Evolutionary conservation across 495 filamentous ascomycete genomes (phyloP).

Genomic region (Neurospora tetraspora): DNA sequence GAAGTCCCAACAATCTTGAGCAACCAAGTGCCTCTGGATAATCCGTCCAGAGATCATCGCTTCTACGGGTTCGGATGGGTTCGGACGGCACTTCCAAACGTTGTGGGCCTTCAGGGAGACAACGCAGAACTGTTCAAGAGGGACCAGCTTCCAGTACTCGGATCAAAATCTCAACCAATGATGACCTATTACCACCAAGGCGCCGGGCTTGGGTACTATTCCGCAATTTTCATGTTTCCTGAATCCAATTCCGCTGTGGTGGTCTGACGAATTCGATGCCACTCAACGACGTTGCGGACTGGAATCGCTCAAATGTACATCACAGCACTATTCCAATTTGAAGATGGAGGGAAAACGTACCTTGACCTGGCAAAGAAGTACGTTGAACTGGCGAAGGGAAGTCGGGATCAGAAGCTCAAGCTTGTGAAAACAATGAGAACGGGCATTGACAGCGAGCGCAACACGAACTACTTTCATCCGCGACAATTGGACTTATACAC

Average conservation of each 20-base stretch:
- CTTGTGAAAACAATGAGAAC: not conserved
- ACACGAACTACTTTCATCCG: not conserved
- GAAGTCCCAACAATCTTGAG: conserved; percentile 2
- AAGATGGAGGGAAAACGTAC: not conserved
- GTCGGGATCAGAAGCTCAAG: not conserved
- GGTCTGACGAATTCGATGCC: conserved; percentile 18
- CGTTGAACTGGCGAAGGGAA: conserved; percentile 1
- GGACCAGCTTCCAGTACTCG: conserved; percentile 9
- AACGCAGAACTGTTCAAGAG: conserved; percentile 5
- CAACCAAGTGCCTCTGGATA: conserved; percentile 1
- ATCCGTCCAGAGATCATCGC: not conserved
- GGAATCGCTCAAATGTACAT: conserved; percentile 18
- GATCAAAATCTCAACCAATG: conserved; percentile 2
- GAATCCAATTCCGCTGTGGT: conserved; percentile 17
- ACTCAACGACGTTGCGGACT: conserved; percentile 21
- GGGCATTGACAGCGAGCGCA: not conserved
- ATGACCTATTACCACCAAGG: conserved; percentile 21
- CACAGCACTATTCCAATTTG: conserved; percentile 9
- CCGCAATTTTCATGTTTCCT: conserved; percentile 16
- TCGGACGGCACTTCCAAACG: conserved; percentile 7
- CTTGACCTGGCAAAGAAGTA: not conserved
- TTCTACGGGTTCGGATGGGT: conserved; percentile 10
- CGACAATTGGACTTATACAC: not conserved
- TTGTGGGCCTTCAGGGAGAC: conserved; percentile 8
- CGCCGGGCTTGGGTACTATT: conserved; percentile 8